phyloP scores from a whole-genome alignment of 2,329 filamentous ascomycete genomes.

The Meredithiella fracta region DNA sequence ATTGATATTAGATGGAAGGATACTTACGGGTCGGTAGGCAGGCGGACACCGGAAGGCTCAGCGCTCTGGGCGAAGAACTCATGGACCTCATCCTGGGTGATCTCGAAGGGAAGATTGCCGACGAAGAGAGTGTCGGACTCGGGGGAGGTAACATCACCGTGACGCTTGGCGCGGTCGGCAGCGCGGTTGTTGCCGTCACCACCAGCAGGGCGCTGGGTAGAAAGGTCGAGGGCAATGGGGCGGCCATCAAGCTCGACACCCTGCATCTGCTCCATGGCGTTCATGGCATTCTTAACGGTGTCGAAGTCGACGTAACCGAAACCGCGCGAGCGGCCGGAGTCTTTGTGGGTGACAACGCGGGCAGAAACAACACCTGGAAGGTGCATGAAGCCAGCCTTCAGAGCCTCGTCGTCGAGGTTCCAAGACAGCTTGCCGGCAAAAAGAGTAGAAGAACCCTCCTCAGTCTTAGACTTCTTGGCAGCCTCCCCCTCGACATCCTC shows the following conservation, averaged over 20 bases:
- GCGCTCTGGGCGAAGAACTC: constrained; percentile 59
- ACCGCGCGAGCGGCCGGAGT: constrained; percentile 68
- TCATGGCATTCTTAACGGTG: constrained; percentile 47
- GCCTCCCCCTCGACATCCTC: constrained; percentile 30
- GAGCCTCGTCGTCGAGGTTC: constrained; percentile 72
- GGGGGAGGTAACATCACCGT: constrained; percentile 64
- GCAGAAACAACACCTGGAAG: constrained; percentile 57
- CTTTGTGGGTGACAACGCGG: constrained; percentile 71
- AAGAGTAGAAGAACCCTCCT: constrained; percentile 33
- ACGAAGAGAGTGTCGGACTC: constrained; percentile 80
- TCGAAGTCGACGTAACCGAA: constrained; percentile 88
- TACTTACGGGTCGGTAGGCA: constrained; percentile 69
- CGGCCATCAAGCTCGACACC: constrained; percentile 59
- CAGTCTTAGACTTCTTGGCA: constrained; percentile 52
- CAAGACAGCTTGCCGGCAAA: constrained; percentile 86
- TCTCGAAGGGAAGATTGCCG: constrained; percentile 76
- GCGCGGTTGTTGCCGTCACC: constrained; percentile 38
- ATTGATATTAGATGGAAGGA: background rate
- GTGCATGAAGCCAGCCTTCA: constrained; percentile 64
- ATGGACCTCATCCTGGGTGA: constrained; percentile 57
- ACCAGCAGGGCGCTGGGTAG: constrained; percentile 39
- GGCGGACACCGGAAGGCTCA: constrained; percentile 60
- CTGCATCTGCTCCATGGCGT: constrained; percentile 60
- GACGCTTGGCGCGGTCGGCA: constrained; percentile 47
- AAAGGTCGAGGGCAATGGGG: constrained; percentile 52